Evolutionary conservation across 2,329 filamentous ascomycete genomes (phyloP), one percentile per base, ranked within the genome.

Genomic region (Pseudocercospora cruenta): DNA sequence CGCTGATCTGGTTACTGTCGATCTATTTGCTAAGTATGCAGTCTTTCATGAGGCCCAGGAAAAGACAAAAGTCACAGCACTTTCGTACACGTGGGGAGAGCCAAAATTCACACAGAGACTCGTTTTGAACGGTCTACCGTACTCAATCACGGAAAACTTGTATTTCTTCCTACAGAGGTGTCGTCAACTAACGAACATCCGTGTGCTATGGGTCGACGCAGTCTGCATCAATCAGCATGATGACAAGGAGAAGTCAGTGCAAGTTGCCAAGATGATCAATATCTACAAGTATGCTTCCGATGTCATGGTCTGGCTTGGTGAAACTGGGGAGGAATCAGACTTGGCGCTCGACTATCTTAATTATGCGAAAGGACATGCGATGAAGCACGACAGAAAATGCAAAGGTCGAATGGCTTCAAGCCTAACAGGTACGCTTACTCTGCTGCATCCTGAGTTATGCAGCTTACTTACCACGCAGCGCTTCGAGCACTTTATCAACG

Each of bases 61-160:
- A 10, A 51, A 21, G 47, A 51, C 47, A 1, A 12, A 62, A 19
- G 63, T 60, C 21, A 57, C 57, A 10, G 64, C 64, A 47, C 26
- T 66, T 10, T 63, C 60, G 10, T 66, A 63, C 49, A 63, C 26
- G 10, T 61, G 61, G 55, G 65, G 49, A 6, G 57, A 57, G 57
- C 60, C 55, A 31, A 26, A 12, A 16, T 24, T 61, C 22, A 19
- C 53, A 12, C 24, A 57, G 53, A 14, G 53, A 31, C n/a, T 57
- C 14, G 19, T n/a, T 6, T 14, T 57, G 21, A 36, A 57, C 10
- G 53, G 53, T 5, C 14, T 57, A 1, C 16, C 31, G 14, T 57
- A 57, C 26, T 57, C 53, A 14, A 57, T 57, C 53, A 57, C 53
- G 2, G 26, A 57, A 14, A 57, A 57, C 31, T 14, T 57, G 26